Conservation (phyloP, 352 stramenopile species). For the Pythium utonaiense region DNA sequence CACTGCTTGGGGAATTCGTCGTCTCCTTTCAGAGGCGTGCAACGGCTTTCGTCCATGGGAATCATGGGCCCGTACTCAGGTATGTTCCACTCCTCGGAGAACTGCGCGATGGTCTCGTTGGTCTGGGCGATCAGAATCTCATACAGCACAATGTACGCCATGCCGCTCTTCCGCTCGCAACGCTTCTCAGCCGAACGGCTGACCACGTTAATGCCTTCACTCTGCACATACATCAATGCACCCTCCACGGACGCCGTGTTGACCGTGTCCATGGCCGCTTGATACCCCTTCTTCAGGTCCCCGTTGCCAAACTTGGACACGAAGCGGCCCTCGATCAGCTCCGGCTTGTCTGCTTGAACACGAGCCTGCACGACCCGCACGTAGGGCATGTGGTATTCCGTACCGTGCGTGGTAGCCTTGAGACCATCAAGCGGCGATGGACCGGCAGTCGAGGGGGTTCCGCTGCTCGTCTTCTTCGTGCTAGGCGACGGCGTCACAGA, state of each 20-base stretch:
- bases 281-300: constrained; percentile 39
- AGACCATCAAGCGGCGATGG: too few species aligned
- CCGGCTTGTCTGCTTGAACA: constrained; percentile 43
- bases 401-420: too few species aligned
- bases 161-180: constrained; percentile 68
- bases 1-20: constrained; percentile 15
- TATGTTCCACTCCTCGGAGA: too few species aligned
- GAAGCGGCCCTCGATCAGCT: constrained; percentile 44
- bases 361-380: constrained; percentile 53
- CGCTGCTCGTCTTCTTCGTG: too few species aligned
- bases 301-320: constrained; percentile 39
- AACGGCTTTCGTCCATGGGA: constrained; percentile 56
- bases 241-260: constrained; percentile 77
- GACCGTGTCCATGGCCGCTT: constrained; percentile 54
- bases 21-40: constrained; percentile 6
- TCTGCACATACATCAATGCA: constrained; percentile 77
- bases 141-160: constrained; percentile 75
- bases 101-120: too few species aligned
- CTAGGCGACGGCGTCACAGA: too few species aligned
- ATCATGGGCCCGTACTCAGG: constrained; percentile 53
- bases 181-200: constrained; percentile 26
- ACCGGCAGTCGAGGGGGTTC: too few species aligned
- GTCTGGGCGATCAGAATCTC: constrained; percentile 40
- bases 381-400: too few species aligned
- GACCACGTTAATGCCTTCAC: constrained; percentile 61